These are phyloP conservation scores for Peronospora tabacina DNA, from an alignment of 352 stramenopile genomes.

Conservation along the genomic window DNA sequence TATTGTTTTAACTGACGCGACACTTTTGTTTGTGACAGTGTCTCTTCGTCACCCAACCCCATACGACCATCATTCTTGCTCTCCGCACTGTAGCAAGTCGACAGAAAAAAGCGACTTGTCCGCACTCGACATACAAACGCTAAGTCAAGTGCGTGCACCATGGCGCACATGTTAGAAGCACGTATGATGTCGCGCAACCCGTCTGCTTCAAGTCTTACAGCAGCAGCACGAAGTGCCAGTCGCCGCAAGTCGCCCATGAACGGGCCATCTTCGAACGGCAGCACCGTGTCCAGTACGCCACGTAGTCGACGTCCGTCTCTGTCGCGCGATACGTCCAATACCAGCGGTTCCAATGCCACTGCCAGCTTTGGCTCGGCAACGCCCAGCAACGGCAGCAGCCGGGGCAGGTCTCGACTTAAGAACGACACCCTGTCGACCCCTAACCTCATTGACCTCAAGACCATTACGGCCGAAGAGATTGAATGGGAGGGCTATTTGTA, in stretches of 20 bases:
- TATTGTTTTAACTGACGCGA: background rate
- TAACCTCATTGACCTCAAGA: constrained; percentile 85
- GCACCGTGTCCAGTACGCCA: constrained; percentile 21
- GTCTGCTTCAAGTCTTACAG: constrained; percentile 26
- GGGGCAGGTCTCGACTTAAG: constrained; percentile 7
- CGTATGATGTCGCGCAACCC: constrained; percentile 48
- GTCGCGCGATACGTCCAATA: constrained; percentile 22
- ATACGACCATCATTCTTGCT: constrained; percentile 26
- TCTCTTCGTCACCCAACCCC: constrained; percentile 14
- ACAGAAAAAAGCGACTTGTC: background rate
- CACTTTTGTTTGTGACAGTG: constrained; percentile 15
- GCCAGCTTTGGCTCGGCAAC: constrained; percentile 13
- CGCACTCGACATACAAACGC: constrained; percentile 2
- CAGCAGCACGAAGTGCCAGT: constrained; percentile 9
- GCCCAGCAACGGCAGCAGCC: background rate
- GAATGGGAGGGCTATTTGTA: constrained; percentile 87
- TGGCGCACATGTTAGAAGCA: constrained; percentile 62
- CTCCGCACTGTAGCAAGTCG: constrained; percentile 2
- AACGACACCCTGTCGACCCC: constrained; percentile 38
- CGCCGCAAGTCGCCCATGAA: constrained; percentile 48
- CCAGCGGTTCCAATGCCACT: constrained; percentile 19
- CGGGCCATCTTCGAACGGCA: constrained; percentile 17
- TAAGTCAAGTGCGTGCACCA: constrained; percentile 10
- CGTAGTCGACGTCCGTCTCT: constrained; percentile 32
- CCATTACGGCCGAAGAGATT: constrained; percentile 74